Percentiles rank a stretch among this genome's conserved stretches.
Evolutionary conservation across 2,329 filamentous ascomycete genomes (phyloP).

Genomic region (Colletotrichum simmondsii): DNA sequence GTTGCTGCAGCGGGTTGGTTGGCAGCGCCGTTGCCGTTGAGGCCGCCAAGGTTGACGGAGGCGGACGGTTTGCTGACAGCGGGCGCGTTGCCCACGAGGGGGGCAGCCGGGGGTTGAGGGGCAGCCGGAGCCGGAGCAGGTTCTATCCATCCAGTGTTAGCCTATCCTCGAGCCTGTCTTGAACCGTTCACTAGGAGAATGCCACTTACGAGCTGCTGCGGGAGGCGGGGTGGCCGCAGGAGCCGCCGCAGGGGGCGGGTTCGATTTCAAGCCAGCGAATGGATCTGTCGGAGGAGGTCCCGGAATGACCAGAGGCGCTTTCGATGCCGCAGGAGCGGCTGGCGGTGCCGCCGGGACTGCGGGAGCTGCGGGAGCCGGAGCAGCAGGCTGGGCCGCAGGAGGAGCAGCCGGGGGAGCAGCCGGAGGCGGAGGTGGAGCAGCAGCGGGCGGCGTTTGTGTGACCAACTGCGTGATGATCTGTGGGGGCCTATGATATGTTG

Average conservation of each 20-base stretch:
- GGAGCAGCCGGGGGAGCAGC: slow-evolving; percentile 4
- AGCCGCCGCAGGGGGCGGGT: slow-evolving; percentile 11
- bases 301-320: not conserved
- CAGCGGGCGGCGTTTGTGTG: slow-evolving; percentile 28
- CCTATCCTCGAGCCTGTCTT: not conserved
- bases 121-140: slow-evolving; percentile 15
- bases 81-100: slow-evolving; percentile 29
- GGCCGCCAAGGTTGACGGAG: slow-evolving; percentile 39
- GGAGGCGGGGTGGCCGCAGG: slow-evolving; percentile 8
- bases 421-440: slow-evolving; percentile 1
- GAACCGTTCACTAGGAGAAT: not conserved
- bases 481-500: not conserved
- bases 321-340: slow-evolving; percentile 10
- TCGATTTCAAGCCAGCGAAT: slow-evolving; percentile 8
- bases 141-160: slow-evolving; percentile 5
- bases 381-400: slow-evolving; percentile 1
- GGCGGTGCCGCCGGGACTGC: slow-evolving; percentile 16
- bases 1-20: slow-evolving; percentile 19
- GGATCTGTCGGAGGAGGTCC: slow-evolving; percentile 7
- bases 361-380: slow-evolving; percentile 11
- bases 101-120: slow-evolving; percentile 11
- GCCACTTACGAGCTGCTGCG: slow-evolving; percentile 16
- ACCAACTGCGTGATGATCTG: slow-evolving; percentile 2
- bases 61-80: slow-evolving; percentile 32
- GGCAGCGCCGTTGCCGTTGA: slow-evolving; percentile 21